phyloP scores from a whole-genome alignment of 345 rosid genomes.

The Linum usitatissimum region DNA sequence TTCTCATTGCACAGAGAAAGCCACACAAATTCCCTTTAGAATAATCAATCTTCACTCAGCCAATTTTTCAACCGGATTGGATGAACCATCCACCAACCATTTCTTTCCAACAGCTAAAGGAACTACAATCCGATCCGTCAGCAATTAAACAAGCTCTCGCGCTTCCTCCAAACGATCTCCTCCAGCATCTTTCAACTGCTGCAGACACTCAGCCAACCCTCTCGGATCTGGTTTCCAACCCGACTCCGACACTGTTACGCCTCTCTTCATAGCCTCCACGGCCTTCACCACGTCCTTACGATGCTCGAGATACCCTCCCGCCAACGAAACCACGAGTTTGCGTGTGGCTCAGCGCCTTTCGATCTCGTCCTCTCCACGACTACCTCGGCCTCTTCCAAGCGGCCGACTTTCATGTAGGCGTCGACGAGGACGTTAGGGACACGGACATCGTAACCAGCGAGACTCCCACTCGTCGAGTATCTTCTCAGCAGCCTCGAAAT shows the following conservation, averaged over 20 bases:
- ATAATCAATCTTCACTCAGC: neutral
- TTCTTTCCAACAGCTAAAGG: constrained; percentile 12
- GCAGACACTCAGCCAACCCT: constrained; percentile 18
- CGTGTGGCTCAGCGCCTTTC: constrained; percentile 20
- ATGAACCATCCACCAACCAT: constrained; percentile 10
- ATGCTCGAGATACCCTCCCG: constrained; percentile 14
- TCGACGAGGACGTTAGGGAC: constrained; percentile 22
- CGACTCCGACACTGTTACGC: constrained; percentile 9
- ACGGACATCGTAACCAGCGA: constrained; percentile 12
- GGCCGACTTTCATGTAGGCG: constrained; percentile 25
- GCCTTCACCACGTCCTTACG: constrained; percentile 15
- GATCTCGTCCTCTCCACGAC: constrained; percentile 9
- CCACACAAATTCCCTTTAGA: too few relatives aligned
- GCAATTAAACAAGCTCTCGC: constrained; percentile 17
- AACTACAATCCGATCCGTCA: constrained; percentile 12
- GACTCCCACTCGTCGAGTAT: constrained; percentile 35
- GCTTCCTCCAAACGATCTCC: constrained; percentile 14
- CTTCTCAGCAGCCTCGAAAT: constrained; percentile 31
- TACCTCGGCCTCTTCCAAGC: constrained; percentile 22
- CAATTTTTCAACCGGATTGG: neutral
- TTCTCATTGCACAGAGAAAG: too few relatives aligned
- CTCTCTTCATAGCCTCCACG: constrained; percentile 24
- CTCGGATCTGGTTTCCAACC: constrained; percentile 14
- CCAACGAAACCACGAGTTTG: constrained; percentile 21
- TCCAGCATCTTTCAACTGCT: constrained; percentile 15